Evolutionary conservation across 2,329 filamentous ascomycete species (phyloP).

Genomic region (Pseudogymnoascus sp.): DNA sequence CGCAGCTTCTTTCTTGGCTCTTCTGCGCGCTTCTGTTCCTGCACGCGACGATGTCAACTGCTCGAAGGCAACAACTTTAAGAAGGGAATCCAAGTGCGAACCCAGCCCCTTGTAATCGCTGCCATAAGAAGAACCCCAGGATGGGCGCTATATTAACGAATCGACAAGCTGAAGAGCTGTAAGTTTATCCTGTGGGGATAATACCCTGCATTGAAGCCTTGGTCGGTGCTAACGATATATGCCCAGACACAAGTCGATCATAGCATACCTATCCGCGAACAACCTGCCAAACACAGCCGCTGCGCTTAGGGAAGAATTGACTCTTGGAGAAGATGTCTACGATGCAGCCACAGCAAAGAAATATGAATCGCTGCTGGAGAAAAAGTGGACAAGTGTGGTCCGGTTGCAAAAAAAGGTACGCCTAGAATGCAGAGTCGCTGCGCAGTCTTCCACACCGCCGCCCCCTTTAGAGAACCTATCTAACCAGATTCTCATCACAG

Average conservation of each 20-base stretch:
- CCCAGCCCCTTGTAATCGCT: background rate
- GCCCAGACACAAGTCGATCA: conserved; percentile 80
- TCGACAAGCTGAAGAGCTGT: conserved; percentile 7
- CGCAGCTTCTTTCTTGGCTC: background rate
- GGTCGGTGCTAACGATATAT: background rate
- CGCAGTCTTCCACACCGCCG: background rate
- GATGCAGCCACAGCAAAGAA: conserved; percentile 81
- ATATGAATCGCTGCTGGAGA: conserved; percentile 88
- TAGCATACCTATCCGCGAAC: conserved; percentile 74
- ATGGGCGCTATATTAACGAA: conserved; percentile 6
- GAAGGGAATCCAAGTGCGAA: conserved; percentile 1
- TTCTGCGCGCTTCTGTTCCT: conserved; percentile 4
- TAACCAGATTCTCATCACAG: conserved; percentile 41
- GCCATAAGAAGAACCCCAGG: background rate
- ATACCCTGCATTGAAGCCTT: no score
- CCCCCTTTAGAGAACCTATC: background rate
- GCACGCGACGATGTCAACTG: background rate
- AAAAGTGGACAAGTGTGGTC: conserved; percentile 97
- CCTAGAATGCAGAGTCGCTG: conserved; percentile 11
- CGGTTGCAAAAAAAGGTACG: conserved; percentile 87
- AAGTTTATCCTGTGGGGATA: background rate
- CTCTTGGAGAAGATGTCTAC: conserved; percentile 60
- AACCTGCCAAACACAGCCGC: conserved; percentile 63
- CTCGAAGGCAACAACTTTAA: conserved; percentile 1
- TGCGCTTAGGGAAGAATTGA: conserved; percentile 69